Percentiles rank a stretch among this genome's conserved stretches.
phyloP scores from a whole-genome alignment of 371 early-diverging fungal genomes.

The Batkoa obscura region DNA sequence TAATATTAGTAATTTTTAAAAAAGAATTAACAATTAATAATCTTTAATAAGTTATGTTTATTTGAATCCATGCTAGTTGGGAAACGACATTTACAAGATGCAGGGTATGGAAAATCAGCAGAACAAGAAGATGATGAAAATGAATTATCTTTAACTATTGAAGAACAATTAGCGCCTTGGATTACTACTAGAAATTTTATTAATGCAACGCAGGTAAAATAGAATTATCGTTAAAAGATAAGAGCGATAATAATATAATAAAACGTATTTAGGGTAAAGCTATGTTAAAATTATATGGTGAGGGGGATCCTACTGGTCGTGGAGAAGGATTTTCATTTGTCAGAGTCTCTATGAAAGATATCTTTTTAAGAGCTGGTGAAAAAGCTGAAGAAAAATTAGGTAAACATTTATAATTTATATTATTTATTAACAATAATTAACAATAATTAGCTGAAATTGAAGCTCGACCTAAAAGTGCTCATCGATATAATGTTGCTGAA shows the following conservation, averaged over 20 bases:
- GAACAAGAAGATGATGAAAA: slow-evolving; percentile 47
- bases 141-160: slow-evolving; percentile 57
- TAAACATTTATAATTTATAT: slow-evolving; percentile 7
- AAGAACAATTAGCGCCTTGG: slow-evolving; percentile 94
- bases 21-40: neutral
- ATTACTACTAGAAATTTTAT: slow-evolving; percentile 91
- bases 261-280: slow-evolving; percentile 67
- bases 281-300: slow-evolving; percentile 82
- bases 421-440: neutral
- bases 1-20: too few relatives aligned
- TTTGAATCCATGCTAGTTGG: slow-evolving; percentile 95
- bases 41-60: slow-evolving; percentile 46
- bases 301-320: slow-evolving; percentile 94
- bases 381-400: slow-evolving; percentile 57
- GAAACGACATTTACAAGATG: slow-evolving; percentile 84
- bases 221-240: neutral
- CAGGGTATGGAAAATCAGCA: slow-evolving; percentile 63
- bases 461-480: slow-evolving; percentile 62
- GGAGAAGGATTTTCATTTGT: slow-evolving; percentile 98
- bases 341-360: slow-evolving; percentile 91
- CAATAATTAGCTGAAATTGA: slow-evolving; percentile 57
- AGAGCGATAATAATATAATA: too few relatives aligned
- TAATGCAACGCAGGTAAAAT: slow-evolving; percentile 44
- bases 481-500: slow-evolving; percentile 82
- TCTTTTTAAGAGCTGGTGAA: slow-evolving; percentile 78